These are phyloP conservation scores for Emericellopsis atlantica DNA, from an alignment of 2,329 filamentous ascomycete species.

Conservation along the genomic window DNA sequence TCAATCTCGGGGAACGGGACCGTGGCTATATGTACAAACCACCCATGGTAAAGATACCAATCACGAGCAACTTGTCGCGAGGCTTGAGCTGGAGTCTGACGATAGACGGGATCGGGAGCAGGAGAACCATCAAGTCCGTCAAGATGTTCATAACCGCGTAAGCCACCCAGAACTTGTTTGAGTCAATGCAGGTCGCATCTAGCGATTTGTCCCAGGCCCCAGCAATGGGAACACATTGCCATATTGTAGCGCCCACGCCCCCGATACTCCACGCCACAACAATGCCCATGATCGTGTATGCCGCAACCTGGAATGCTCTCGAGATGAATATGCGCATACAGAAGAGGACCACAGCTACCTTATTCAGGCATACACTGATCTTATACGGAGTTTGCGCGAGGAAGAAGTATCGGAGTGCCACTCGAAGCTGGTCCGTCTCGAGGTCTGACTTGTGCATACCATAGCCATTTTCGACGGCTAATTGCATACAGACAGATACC, in stretches of 20 bases:
- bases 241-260: slow-evolving; percentile 26
- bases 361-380: slow-evolving; percentile 34
- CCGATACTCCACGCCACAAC: slow-evolving; percentile 27
- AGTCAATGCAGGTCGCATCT: slow-evolving; percentile 26
- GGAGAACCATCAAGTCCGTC: slow-evolving; percentile 21
- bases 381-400: slow-evolving; percentile 36
- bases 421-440: slow-evolving; percentile 10
- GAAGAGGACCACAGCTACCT: slow-evolving; percentile 33
- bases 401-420: slow-evolving; percentile 25
- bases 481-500: slow-evolving; percentile 18
- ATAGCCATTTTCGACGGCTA: slow-evolving; percentile 22
- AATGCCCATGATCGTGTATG: slow-evolving; percentile 22
- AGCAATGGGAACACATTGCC: slow-evolving; percentile 31
- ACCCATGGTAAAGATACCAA: slow-evolving; percentile 22
- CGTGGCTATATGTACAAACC: slow-evolving; percentile 15
- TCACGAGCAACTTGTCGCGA: slow-evolving; percentile 19
- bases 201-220: slow-evolving; percentile 26
- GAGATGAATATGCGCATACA: slow-evolving; percentile 36
- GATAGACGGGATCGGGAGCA: slow-evolving; percentile 21
- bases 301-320: slow-evolving; percentile 23
- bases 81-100: slow-evolving; percentile 16
- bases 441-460: slow-evolving; percentile 23
- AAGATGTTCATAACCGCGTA: slow-evolving; percentile 26
- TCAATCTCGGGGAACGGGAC: too few relatives aligned
- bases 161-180: slow-evolving; percentile 28